Evolutionary conservation across 208 protist species (phyloP), one percentile per base, ranked within the genome.

Genomic region (Wallacemonas sp.): DNA sequence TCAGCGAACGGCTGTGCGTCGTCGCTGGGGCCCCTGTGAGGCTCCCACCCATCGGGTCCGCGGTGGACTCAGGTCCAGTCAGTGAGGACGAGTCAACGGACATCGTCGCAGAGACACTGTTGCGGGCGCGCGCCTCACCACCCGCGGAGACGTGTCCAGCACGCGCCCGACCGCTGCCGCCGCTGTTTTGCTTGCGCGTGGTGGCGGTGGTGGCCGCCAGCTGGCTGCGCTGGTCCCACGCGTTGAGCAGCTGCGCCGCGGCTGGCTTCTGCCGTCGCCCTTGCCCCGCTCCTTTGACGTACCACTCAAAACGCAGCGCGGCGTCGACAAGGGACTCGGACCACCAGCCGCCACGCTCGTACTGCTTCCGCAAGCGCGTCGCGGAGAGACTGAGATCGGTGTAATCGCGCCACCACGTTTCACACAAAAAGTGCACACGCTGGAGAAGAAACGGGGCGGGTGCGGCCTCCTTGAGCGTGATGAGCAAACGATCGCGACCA

Each of bases 381-480:
- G 77, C 65, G 14, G 66, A 70, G 21, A 91, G 41, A 27, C 80
- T 56, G 23, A 83, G 56, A 21, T 69, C 56, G 14, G 74, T 76
- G 74, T 88, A 87, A 34, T 77, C 77, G 26, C 66, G 34, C 88
- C 88, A 94, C 66, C 88, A 87, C 24, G 74, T 70, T 41, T 60
- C 56, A 34, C 88, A 88, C 17, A 94, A 70, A 8, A 90, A 72
- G 26, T 68, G 80, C 19, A 88, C 68, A 23, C 64, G 75, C 38
- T 73, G 73, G 27, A 90, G 64, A 1, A 88, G 61, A 38, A 21
- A 36, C 14, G 60, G 43, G 5, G n/a, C 26, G 2, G 12, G 24
- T 19, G 48, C 11, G 49, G 24, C 14, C 32, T 65, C 48, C 38
- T 52, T 61, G 12, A 61, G 64, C 27, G 46, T 9, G n/a, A 39